These are phyloP conservation scores for Candida qinlingensis DNA, from an alignment of 805 yeast species.

Conservation along the genomic window DNA sequence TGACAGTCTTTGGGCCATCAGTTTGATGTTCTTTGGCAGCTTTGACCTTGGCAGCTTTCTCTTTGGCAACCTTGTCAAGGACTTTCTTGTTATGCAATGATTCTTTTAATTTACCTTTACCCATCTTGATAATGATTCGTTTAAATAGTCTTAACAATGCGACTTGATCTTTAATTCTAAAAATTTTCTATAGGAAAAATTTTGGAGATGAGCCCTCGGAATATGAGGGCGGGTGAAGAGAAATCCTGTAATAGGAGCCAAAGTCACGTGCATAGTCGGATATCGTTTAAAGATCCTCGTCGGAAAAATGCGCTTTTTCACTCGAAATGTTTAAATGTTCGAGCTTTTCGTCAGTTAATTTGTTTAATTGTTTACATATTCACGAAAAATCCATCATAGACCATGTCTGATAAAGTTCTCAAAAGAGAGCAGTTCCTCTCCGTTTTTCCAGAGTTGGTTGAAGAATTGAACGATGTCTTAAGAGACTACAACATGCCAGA, in stretches of 20 bases:
- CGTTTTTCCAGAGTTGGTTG: slow-evolving; percentile 73
- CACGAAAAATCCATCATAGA: background rate
- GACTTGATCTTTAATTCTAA: background rate
- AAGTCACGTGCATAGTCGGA: background rate
- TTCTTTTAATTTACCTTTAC: slow-evolving; percentile 24
- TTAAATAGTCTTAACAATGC: background rate
- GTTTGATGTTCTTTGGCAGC: slow-evolving; percentile 19
- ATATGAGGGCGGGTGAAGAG: background rate
- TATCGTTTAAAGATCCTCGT: slow-evolving; percentile 1
- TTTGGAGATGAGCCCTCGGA: slow-evolving; percentile 12
- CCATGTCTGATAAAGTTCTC: slow-evolving; percentile 21
- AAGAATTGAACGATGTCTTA: slow-evolving; percentile 62
- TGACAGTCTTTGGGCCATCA: slow-evolving; percentile 29
- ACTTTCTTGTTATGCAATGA: slow-evolving; percentile 16
- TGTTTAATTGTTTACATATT: background rate
- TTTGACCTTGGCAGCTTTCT: slow-evolving; percentile 13
- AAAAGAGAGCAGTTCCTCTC: slow-evolving; percentile 52
- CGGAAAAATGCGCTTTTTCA: background rate
- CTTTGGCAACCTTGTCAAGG: slow-evolving; percentile 17
- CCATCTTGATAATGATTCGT: slow-evolving; percentile 12
- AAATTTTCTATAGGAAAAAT: slow-evolving; percentile 6
- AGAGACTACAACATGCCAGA: slow-evolving; percentile 71
- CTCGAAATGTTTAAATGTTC: no score
- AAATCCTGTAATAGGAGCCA: no score
- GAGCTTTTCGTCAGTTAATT: no score